Evolutionary conservation across 257 asterid genomes (phyloP).

Genomic region (Nicotiana noctiflora): DNA sequence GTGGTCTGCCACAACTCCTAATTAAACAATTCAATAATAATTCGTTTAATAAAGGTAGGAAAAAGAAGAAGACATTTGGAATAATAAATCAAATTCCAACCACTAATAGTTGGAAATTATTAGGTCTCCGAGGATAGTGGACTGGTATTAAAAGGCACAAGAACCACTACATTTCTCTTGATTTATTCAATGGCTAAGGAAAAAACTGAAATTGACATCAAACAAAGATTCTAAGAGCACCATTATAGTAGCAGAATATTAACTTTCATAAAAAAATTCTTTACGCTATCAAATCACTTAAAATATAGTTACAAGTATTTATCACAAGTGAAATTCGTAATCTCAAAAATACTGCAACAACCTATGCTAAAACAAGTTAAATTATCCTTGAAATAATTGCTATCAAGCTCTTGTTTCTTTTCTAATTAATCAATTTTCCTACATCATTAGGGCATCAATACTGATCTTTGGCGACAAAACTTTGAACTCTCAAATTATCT

Average conservation of each 20-base stretch:
- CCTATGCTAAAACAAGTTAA: no score
- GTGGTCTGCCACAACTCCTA: no score
- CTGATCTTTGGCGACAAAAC: neutral
- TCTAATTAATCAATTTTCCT: neutral
- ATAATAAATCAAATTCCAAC: neutral
- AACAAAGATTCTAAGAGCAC: neutral
- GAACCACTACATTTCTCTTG: neutral
- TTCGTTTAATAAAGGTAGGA: neutral
- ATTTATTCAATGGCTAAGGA: neutral
- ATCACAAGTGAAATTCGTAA: no score
- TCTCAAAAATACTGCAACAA: no score
- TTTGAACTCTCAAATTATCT: neutral
- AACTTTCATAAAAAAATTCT: no score
- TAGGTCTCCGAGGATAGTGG: neutral
- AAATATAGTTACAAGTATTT: no score
- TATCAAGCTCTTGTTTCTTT: neutral
- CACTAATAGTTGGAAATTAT: neutral
- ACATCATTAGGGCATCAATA: neutral
- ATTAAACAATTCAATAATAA: neutral
- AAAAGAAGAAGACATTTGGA: neutral
- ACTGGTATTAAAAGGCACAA: neutral
- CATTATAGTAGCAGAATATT: no score
- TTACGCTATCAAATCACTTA: no score
- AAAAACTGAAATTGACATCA: neutral
- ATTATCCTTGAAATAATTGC: neutral